These are phyloP conservation scores for Saccharomycopsis vini DNA, from an alignment of 805 yeast species.

Conservation along the genomic window DNA sequence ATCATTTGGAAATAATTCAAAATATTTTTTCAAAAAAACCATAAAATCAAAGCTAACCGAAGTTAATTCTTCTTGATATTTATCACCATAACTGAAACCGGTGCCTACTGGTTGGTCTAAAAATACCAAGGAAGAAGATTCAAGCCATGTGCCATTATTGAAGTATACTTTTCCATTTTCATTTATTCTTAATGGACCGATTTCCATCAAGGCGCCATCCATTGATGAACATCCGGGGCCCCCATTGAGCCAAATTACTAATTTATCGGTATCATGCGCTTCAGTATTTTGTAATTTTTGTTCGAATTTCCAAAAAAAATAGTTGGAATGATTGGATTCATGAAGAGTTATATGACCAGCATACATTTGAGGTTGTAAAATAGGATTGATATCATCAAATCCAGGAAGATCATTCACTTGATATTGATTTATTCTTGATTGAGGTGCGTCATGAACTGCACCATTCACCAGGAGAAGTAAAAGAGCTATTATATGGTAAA, in stretches of 20 bases:
- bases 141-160: constrained; percentile 64
- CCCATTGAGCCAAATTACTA: constrained; percentile 75
- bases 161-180: constrained; percentile 30
- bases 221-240: constrained; percentile 85
- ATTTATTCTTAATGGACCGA: constrained; percentile 61
- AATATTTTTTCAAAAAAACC: constrained; percentile 47
- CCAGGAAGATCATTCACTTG: constrained; percentile 17
- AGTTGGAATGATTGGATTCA: constrained; percentile 42
- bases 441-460: constrained; percentile 13
- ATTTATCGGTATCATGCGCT: constrained; percentile 23
- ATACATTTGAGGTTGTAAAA: constrained; percentile 32
- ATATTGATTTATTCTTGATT: constrained; percentile 6
- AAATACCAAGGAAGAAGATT: constrained; percentile 53
- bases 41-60: constrained; percentile 36
- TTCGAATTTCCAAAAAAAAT: constrained; percentile 71
- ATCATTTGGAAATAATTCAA: constrained; percentile 53
- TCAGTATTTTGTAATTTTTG: constrained; percentile 18
- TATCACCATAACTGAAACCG: constrained; percentile 50
- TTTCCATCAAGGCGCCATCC: constrained; percentile 78
- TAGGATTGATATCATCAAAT: constrained; percentile 1
- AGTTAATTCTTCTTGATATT: constrained; percentile 24
- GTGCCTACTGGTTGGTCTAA: constrained; percentile 79
- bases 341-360: constrained; percentile 60
- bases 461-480: neutral
- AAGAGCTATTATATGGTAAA: neutral